phyloP scores from a whole-genome alignment of 2,329 filamentous ascomycete species.

The Fonsecaea multimorphosa region DNA sequence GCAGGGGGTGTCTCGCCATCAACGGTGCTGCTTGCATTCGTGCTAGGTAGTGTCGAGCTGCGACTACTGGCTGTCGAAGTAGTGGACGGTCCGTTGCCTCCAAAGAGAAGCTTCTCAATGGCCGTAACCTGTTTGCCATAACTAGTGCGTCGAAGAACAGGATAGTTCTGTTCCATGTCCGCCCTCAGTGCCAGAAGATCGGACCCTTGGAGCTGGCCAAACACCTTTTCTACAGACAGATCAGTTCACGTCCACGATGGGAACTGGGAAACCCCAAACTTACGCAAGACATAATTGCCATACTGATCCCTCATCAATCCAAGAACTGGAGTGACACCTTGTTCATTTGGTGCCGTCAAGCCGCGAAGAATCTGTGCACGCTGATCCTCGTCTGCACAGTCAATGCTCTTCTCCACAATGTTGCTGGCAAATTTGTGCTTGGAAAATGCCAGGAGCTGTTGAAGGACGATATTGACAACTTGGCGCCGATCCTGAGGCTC shows the following conservation, averaged over 20 bases:
- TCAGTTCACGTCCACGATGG: constrained; percentile 40
- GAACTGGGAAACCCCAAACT: constrained; percentile 51
- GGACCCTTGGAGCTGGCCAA: constrained; percentile 65
- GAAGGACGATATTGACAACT: constrained; percentile 76
- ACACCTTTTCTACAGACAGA: constrained; percentile 73
- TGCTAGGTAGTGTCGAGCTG: constrained; percentile 69
- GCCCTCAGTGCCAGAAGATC: constrained; percentile 67
- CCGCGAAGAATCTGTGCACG: constrained; percentile 70
- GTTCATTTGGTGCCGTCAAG: constrained; percentile 64
- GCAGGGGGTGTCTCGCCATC: constrained; percentile 15
- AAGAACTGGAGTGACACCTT: constrained; percentile 73
- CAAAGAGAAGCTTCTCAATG: constrained; percentile 59
- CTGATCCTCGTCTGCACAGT: constrained; percentile 71
- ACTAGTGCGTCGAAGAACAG: constrained; percentile 67
- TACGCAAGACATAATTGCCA: constrained; percentile 96
- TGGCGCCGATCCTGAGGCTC: constrained; percentile 71
- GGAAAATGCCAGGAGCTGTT: constrained; percentile 74
- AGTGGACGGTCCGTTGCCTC: constrained; percentile 65
- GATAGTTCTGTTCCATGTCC: constrained; percentile 68
- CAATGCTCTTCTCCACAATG: constrained; percentile 91
- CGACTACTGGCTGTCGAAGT: constrained; percentile 63
- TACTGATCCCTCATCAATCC: constrained; percentile 86
- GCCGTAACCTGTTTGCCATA: constrained; percentile 70
- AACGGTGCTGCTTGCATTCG: constrained; percentile 60
- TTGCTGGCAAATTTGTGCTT: constrained; percentile 98